Base-by-base conservation (phyloP, 306 rosid species). In the Rosa lucieae region DNA sequence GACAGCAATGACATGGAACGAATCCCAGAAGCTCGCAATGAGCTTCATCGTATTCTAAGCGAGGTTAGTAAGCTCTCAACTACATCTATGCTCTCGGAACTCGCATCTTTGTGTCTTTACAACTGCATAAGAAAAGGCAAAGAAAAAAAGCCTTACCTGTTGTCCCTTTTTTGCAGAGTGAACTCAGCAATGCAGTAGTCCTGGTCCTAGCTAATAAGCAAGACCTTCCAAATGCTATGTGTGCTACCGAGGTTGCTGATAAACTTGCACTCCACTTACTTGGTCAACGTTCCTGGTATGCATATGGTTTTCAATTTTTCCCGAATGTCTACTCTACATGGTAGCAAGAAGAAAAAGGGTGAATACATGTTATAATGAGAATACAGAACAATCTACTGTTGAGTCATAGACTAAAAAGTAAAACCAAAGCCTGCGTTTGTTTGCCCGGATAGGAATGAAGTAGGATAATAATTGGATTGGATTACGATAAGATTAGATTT, bases 121-220 rank as follows among this genome's bases (percentile, higher is more conserved):
- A 13, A 23, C 52, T 58, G 69, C 4, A 42, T 39, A 40, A n/a
- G 23, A 32, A 23, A 40, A n/a, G n/a, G 42, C 51, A 18, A 58
- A 58, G 23, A 59, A 58, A 15, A 15, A 32, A 26, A 43, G 0
- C 15, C 48, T 75, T 52, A 55, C 46, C 39, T 39, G 20, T 17
- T 35, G 66, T 71, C 10, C 47, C 17, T 18, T 66, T 10, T 67
- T 68, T 44, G 58, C 81, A 84, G 86, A 35, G 17, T 56, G 87
- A 74, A 73, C 77, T 84, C 6, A 35, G 78, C 32, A 77, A 77
- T 81, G 84, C 81, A 21, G 14, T 68, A 29, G 80, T 87, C 4
- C 84, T 87, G 32, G 90, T 87, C 39, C 78, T 86, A 11, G 89
- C 92, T 56, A 89, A 87, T 75, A 89, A 82, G 76, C 88, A 84